A percentile compares a stretch with the other conserved stretches of the same genome.
These are phyloP conservation scores for Penicillium decumbens DNA, from an alignment of 2,329 filamentous ascomycete genomes.

Conservation along the genomic window DNA sequence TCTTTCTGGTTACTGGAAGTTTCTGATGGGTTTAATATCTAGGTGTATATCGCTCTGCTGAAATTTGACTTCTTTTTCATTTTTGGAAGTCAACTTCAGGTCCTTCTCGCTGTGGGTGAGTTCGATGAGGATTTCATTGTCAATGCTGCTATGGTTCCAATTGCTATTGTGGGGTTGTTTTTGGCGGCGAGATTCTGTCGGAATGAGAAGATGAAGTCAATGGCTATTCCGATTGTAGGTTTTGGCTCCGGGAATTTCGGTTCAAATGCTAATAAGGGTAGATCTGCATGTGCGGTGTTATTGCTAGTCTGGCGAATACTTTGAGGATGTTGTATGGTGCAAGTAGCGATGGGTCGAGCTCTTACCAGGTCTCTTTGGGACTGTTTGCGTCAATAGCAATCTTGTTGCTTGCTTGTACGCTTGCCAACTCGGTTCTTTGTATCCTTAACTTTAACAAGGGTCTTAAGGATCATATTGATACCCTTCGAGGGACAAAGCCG, in stretches of 20 bases:
- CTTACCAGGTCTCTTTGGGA: conserved; percentile 14
- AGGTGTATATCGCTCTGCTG: conserved; percentile 20
- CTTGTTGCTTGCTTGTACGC: conserved; percentile 9
- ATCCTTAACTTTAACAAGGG: conserved; percentile 20
- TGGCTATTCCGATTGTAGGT: conserved; percentile 15
- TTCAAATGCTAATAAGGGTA: conserved; percentile 1
- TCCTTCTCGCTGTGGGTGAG: conserved; percentile 11
- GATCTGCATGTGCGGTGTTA: conserved; percentile 12
- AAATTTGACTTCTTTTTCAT: conserved; percentile 23
- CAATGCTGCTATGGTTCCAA: conserved; percentile 14
- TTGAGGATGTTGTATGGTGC: conserved; percentile 6
- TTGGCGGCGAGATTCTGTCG: conserved; percentile 10
- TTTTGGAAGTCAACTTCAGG: conserved; percentile 19
- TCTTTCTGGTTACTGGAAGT: background rate
- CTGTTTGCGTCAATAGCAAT: conserved; percentile 14
- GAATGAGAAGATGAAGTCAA: conserved; percentile 12
- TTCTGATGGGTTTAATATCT: background rate
- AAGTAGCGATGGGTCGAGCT: conserved; percentile 1
- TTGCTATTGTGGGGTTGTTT: conserved; percentile 11
- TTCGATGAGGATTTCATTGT: conserved; percentile 12
- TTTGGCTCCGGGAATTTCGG: background rate
- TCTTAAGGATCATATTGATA: conserved; percentile 15
- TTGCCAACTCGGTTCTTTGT: conserved; percentile 15
- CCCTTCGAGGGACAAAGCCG: background rate
- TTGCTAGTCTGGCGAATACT: conserved; percentile 8